These are phyloP conservation scores for Schoenoplectus triqueter DNA, from an alignment of 202 grass and related monocot genomes.

Conservation along the genomic window DNA sequence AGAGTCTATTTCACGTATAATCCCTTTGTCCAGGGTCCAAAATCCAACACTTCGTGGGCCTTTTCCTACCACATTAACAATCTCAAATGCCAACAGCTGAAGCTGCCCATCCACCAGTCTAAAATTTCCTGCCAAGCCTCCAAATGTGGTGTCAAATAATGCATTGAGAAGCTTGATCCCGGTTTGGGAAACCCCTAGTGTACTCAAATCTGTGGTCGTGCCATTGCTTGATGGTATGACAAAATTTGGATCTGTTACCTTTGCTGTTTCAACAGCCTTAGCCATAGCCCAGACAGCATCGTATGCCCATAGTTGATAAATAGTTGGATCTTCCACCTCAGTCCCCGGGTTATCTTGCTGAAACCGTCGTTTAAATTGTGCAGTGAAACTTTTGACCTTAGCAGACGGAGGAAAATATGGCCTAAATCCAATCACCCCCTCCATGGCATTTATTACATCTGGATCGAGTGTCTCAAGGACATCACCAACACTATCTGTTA, in stretches of 20 bases:
- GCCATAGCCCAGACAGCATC: constrained; percentile 52
- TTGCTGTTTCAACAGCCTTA: constrained; percentile 30
- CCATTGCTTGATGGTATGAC: not conserved
- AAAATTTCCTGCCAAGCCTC: constrained; percentile 61
- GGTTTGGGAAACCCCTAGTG: constrained; percentile 48
- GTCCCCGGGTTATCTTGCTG: constrained; percentile 43
- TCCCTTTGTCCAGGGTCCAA: constrained; percentile 42
- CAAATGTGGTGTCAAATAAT: constrained; percentile 49
- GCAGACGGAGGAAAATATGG: constrained; percentile 41
- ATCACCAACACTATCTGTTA: constrained; percentile 44
- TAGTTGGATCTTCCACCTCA: constrained; percentile 16
- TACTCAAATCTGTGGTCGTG: constrained; percentile 44
- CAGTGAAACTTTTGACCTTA: constrained; percentile 42
- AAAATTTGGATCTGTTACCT: constrained; percentile 40
- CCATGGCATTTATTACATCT: constrained; percentile 49
- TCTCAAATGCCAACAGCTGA: constrained; percentile 41
- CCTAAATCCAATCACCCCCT: constrained; percentile 69
- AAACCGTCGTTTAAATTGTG: constrained; percentile 51
- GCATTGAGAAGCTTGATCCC: constrained; percentile 47
- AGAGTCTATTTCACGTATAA: constrained; percentile 22
- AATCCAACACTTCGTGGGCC: constrained; percentile 42
- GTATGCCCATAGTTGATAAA: constrained; percentile 58
- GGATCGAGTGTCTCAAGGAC: constrained; percentile 39
- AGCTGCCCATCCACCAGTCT: constrained; percentile 48
- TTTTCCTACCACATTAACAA: constrained; percentile 50